phyloP scores from a whole-genome alignment of 192 early-diverging fungal genomes.

The Backusella australiensis region DNA sequence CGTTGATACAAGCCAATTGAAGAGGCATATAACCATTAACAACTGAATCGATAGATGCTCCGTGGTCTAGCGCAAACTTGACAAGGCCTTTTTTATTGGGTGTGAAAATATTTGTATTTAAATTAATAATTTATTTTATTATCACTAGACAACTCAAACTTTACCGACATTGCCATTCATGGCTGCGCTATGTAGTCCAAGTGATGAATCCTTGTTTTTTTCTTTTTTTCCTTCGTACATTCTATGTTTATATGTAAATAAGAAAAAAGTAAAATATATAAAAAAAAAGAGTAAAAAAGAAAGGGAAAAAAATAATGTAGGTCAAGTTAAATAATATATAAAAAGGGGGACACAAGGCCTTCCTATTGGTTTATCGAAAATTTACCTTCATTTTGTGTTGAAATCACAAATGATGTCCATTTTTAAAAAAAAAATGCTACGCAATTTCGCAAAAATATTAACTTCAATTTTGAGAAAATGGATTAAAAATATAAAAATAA shows the following conservation, averaged over 20 bases:
- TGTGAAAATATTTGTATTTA: slow-evolving; percentile 19
- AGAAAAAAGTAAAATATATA: background rate
- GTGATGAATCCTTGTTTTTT: slow-evolving; percentile 26
- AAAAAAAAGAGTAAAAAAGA: background rate
- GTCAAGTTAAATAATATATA: slow-evolving; percentile 3
- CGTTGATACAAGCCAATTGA: slow-evolving; percentile 67
- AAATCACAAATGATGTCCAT: background rate
- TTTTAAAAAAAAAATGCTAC: background rate
- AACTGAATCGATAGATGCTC: slow-evolving; percentile 66
- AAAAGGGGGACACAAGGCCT: background rate
- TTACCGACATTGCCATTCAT: slow-evolving; percentile 55
- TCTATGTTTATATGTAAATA: background rate
- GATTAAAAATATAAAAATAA: background rate
- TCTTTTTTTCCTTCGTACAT: slow-evolving; percentile 22
- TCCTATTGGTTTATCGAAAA: background rate
- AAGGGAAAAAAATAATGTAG: background rate
- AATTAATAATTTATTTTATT: slow-evolving; percentile 26
- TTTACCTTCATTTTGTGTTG: background rate
- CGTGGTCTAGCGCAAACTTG: slow-evolving; percentile 68
- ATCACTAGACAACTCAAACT: background rate
- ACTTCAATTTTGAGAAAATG: background rate
- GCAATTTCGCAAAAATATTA: background rate
- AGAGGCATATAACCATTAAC: slow-evolving; percentile 69
- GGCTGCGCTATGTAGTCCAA: slow-evolving; percentile 50
- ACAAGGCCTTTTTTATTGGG: slow-evolving; percentile 44